Conservation (phyloP, 495 filamentous ascomycete genomes). For the Talaromyces ruber region DNA sequence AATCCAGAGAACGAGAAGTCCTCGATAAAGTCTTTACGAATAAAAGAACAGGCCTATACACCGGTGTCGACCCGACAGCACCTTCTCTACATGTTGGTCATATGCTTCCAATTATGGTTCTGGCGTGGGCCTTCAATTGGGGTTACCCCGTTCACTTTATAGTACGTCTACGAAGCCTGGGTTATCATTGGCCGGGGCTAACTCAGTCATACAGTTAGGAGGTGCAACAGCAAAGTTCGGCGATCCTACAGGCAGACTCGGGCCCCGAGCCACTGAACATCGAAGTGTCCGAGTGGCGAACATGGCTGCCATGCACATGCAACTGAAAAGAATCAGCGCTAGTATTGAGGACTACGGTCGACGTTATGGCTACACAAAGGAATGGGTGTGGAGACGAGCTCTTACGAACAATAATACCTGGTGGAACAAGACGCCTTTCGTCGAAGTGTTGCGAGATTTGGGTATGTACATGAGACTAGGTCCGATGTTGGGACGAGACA, state of each 20-base stretch:
- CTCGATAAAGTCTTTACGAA: slow-evolving; percentile 61
- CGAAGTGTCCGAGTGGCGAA: slow-evolving; percentile 53
- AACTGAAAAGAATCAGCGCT: slow-evolving; percentile 68
- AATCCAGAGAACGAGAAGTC: slow-evolving; percentile 46
- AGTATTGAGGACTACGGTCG: slow-evolving; percentile 57
- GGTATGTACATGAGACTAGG: slow-evolving; percentile 68
- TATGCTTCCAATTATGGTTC: slow-evolving; percentile 84
- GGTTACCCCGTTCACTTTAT: slow-evolving; percentile 68
- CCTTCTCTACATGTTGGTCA: slow-evolving; percentile 87
- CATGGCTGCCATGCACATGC: slow-evolving; percentile 67
- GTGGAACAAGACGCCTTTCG: slow-evolving; percentile 59
- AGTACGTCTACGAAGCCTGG: slow-evolving; percentile 24
- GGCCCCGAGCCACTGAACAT: slow-evolving; percentile 52
- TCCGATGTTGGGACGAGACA: slow-evolving; percentile 81
- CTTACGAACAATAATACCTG: slow-evolving; percentile 73
- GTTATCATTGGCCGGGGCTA: slow-evolving; percentile 8
- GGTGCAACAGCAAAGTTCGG: slow-evolving; percentile 81
- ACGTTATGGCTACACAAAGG: slow-evolving; percentile 50
- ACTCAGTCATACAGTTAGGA: slow-evolving; percentile 48
- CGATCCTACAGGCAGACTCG: slow-evolving; percentile 73
- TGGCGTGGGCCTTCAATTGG: slow-evolving; percentile 88
- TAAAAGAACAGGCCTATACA: slow-evolving; percentile 71
- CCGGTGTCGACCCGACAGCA: slow-evolving; percentile 89
- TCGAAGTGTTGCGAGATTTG: slow-evolving; percentile 64
- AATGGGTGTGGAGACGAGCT: slow-evolving; percentile 54